phyloP scores from a whole-genome alignment of 2,329 filamentous ascomycete species.

The Xylariomycetidae sp. region DNA sequence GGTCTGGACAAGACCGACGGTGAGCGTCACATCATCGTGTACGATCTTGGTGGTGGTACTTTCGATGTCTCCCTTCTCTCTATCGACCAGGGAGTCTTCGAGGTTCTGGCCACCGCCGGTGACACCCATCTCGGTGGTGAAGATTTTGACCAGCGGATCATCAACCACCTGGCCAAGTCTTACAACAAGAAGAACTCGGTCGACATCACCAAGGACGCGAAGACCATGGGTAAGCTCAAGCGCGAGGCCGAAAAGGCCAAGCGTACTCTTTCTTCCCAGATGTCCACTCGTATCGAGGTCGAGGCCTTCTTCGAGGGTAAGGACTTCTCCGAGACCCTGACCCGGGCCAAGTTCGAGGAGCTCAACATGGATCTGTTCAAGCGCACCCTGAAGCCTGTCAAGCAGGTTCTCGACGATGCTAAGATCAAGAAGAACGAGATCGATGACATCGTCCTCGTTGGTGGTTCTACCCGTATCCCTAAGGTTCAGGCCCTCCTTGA shows the following conservation, averaged over 20 bases:
- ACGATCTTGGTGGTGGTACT: constrained; percentile 91
- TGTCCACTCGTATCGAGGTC: constrained; percentile 91
- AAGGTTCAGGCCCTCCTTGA: constrained; percentile 94
- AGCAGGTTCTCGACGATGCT: constrained; percentile 97
- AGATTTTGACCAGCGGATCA: constrained; percentile 97
- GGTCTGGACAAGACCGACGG: constrained; percentile 81
- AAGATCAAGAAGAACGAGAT: constrained; percentile 95
- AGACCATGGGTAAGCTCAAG: constrained; percentile 99
- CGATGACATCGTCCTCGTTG: constrained; percentile 94
- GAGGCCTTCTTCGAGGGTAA: constrained; percentile 95
- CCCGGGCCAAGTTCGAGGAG: constrained; percentile 98
- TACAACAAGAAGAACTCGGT: constrained; percentile 99
- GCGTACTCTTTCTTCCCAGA: constrained; percentile 92
- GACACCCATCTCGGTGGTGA: constrained; percentile 97
- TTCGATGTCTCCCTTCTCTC: constrained; percentile 92
- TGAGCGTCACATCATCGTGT: constrained; percentile 86
- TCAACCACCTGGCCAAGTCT: constrained; percentile 91
- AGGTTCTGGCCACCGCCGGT: constrained; percentile 91
- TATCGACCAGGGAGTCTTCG: constrained; percentile 88
- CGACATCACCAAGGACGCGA: constrained; percentile 88
- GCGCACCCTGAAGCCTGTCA: constrained; percentile 97
- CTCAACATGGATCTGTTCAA: constrained; percentile 99
- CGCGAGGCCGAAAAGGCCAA: constrained; percentile 99
- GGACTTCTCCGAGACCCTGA: constrained; percentile 97
- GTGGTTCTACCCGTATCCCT: constrained; percentile 98